Percentiles rank a stretch among this genome's conserved stretches.
phyloP scores from a whole-genome alignment of 108 stramenopile genomes.

The Phaeodactylum tricornutum region DNA sequence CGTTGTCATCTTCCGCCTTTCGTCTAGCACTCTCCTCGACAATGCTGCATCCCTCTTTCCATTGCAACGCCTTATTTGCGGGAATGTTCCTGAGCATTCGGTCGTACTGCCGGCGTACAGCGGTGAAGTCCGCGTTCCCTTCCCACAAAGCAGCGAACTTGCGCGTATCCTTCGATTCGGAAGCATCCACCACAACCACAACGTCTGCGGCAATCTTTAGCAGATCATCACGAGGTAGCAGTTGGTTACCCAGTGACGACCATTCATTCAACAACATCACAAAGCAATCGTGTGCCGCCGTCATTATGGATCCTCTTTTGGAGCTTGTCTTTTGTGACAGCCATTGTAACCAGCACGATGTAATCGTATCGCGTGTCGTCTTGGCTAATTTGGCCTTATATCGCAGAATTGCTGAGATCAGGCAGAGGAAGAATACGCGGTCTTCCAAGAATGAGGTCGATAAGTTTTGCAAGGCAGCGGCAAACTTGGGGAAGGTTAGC shows the following conservation, averaged over 20 bases:
- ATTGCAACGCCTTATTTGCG: no score
- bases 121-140: no score
- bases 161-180: no score
- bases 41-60: no score
- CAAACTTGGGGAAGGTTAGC: constrained; percentile 58
- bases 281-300: constrained; percentile 49
- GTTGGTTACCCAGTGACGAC: constrained; percentile 55
- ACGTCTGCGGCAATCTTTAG: constrained; percentile 38
- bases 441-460: constrained; percentile 37
- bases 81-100: no score
- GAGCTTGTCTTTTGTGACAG: constrained; percentile 12
- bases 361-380: constrained; percentile 54
- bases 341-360: constrained; percentile 53
- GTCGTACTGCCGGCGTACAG: no score
- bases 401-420: constrained; percentile 53
- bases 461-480: constrained; percentile 37
- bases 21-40: no score
- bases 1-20: no score
- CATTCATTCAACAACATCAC: constrained; percentile 62
- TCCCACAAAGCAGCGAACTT: no score
- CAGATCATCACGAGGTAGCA: constrained; percentile 62
- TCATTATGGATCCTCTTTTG: constrained; percentile 25
- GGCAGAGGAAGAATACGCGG: constrained; percentile 49
- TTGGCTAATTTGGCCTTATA: constrained; percentile 66
- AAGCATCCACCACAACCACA: no score